phyloP scores from a whole-genome alignment of 176 grass and related monocot genomes.

The Oryza punctata region DNA sequence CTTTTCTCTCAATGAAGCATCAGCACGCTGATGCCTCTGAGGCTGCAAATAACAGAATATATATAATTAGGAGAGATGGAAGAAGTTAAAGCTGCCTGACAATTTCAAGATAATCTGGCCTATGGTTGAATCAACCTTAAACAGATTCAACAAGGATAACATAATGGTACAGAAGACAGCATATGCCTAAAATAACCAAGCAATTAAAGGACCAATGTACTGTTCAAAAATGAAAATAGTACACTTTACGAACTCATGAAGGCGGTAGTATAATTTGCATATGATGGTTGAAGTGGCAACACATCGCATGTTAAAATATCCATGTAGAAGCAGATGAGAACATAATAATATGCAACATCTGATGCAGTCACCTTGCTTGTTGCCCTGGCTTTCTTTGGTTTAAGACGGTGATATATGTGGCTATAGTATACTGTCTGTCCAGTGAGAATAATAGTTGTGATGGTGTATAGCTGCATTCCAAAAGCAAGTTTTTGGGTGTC shows the following conservation, averaged over 20 bases:
- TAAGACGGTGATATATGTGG: conserved; percentile 61
- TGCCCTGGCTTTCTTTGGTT: conserved; percentile 49
- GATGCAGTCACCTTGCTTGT: conserved; percentile 49
- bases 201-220: neutral
- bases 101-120: conserved; percentile 1
- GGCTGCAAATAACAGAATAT: conserved; percentile 36
- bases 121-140: neutral
- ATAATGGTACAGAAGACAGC: neutral
- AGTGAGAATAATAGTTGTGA: conserved; percentile 63
- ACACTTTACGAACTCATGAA: conserved; percentile 18
- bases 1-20: conserved; percentile 50
- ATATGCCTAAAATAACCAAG: conserved; percentile 19
- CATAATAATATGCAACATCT: conserved; percentile 20
- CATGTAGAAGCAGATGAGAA: neutral
- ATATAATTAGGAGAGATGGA: neutral
- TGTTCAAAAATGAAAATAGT: neutral
- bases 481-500: conserved; percentile 24
- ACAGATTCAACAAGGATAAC: neutral
- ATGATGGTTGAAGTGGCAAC: neutral
- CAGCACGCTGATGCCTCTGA: conserved; percentile 44
- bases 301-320: neutral
- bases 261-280: neutral
- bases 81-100: neutral
- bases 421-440: conserved; percentile 82
- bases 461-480: conserved; percentile 86